phyloP scores from a whole-genome alignment of 306 rosid species.

The Macrotyloma uniflorum region DNA sequence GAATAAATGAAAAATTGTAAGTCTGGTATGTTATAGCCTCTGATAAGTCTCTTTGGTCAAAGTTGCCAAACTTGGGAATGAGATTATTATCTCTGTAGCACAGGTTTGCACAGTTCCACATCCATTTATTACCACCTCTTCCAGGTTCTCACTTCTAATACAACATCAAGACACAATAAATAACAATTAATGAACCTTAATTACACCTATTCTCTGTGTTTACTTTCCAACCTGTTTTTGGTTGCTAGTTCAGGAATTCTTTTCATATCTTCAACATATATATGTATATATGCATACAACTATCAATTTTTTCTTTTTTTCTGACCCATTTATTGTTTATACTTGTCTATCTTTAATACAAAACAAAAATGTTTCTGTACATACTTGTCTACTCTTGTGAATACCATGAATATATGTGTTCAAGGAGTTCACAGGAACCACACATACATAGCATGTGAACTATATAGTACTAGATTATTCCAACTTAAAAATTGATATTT shows the following conservation, averaged over 20 bases:
- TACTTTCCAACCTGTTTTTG: background rate
- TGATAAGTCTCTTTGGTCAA: background rate
- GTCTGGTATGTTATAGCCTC: background rate
- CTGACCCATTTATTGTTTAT: no score
- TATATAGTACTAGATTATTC: no score
- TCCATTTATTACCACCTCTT: background rate
- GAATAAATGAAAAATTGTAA: background rate
- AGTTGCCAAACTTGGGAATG: background rate
- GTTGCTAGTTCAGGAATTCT: no score
- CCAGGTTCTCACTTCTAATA: background rate
- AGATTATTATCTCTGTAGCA: background rate
- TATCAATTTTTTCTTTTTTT: background rate
- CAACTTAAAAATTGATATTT: no score
- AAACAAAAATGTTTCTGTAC: background rate
- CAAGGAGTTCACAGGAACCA: background rate
- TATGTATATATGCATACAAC: no score
- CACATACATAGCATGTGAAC: no score
- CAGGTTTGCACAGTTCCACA: background rate
- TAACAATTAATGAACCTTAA: no score
- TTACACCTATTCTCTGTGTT: background rate
- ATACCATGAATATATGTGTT: background rate
- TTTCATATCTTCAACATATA: no score
- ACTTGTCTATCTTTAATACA: no score
- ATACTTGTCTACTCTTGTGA: background rate
- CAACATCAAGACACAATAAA: slow-evolving; percentile 6